Evolutionary conservation across 2,329 filamentous ascomycete genomes (phyloP).

Genomic region (Aspergillus aculeatinus): DNA sequence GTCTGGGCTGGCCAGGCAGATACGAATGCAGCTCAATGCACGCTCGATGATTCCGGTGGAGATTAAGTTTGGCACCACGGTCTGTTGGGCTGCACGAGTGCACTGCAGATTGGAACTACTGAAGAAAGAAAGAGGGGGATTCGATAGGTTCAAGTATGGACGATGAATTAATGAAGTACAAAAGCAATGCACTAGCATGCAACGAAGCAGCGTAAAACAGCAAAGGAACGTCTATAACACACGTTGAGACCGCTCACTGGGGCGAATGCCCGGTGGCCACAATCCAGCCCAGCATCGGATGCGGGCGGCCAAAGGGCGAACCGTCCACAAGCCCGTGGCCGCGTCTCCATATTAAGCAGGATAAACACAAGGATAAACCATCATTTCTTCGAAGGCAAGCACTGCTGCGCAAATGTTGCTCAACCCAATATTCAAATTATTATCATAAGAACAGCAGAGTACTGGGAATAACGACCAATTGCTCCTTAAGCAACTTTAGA

Average conservation of each 20-base stretch:
- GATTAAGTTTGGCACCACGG: background rate
- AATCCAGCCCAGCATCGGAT: slow-evolving; percentile 17
- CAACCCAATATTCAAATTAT: slow-evolving; percentile 39
- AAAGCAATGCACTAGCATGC: slow-evolving; percentile 13
- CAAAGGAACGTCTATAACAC: slow-evolving; percentile 29
- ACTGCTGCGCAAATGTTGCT: slow-evolving; percentile 30
- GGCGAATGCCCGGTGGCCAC: slow-evolving; percentile 5
- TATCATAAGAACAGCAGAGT: slow-evolving; percentile 41
- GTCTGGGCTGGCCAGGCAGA: background rate
- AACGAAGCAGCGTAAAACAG: slow-evolving; percentile 15
- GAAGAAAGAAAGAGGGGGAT: background rate
- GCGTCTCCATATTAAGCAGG: background rate
- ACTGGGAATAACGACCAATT: slow-evolving; percentile 33
- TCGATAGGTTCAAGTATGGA: background rate
- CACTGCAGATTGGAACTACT: background rate
- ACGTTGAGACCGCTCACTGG: slow-evolving; percentile 16
- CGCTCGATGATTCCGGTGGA: background rate
- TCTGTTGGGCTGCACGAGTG: background rate
- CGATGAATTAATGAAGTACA: background rate
- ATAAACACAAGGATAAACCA: slow-evolving; percentile 19
- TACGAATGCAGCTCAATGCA: background rate
- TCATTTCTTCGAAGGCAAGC: slow-evolving; percentile 25
- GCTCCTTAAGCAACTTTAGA: slow-evolving; percentile 41
- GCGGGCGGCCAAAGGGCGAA: background rate
- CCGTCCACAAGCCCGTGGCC: slow-evolving; percentile 5